phyloP scores from a whole-genome alignment of 176 grass and related monocot species.

The Carex kokanica region DNA sequence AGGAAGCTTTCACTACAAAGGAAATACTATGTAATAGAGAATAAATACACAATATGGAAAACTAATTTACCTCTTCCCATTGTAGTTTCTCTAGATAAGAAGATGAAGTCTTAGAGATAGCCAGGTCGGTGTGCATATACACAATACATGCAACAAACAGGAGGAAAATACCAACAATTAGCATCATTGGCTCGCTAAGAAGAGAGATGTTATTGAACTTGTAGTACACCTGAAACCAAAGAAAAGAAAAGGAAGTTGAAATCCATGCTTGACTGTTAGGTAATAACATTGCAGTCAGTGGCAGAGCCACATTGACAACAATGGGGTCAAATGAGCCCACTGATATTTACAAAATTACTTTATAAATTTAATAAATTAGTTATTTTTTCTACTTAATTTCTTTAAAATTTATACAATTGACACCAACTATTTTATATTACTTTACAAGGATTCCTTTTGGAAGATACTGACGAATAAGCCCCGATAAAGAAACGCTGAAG shows the following conservation, averaged over 20 bases:
- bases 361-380: too few species aligned
- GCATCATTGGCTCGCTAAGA: slow-evolving; percentile 84
- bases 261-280: slow-evolving; percentile 1
- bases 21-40: neutral
- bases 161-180: slow-evolving; percentile 80
- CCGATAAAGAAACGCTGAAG: neutral
- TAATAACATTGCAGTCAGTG: neutral
- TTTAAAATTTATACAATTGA: neutral
- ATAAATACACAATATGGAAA: neutral
- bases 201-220: slow-evolving; percentile 78
- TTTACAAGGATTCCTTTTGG: neutral
- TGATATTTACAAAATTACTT: too few species aligned
- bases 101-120: slow-evolving; percentile 91
- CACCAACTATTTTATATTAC: neutral
- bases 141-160: slow-evolving; percentile 70
- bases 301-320: too few species aligned
- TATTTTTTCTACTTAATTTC: too few species aligned
- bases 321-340: too few species aligned
- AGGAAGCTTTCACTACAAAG: neutral
- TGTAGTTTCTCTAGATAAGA: slow-evolving; percentile 85
- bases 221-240: slow-evolving; percentile 80
- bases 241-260: slow-evolving; percentile 1
- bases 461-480: neutral
- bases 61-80: slow-evolving; percentile 77
- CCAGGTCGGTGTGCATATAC: slow-evolving; percentile 87